Evolutionary conservation across 2,329 filamentous ascomycete species (phyloP).

Genomic region (Apiospora sp.): DNA sequence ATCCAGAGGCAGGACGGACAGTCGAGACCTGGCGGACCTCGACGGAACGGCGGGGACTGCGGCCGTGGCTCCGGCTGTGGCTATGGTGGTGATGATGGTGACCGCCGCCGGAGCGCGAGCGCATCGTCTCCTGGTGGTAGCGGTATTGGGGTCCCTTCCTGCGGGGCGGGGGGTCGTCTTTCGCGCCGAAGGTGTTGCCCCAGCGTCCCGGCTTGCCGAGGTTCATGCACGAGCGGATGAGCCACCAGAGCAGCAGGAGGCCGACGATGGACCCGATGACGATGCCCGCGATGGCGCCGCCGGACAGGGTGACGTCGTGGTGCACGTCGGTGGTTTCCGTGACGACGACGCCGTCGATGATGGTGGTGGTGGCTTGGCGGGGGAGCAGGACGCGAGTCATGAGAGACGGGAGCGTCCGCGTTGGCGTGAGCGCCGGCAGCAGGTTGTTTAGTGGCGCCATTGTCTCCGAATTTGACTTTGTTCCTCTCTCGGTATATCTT

Average conservation of each 20-base stretch:
- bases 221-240: conserved; percentile 54
- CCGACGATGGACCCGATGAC: conserved; percentile 57
- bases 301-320: conserved; percentile 45
- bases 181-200: conserved; percentile 38
- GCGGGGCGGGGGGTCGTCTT: conserved; percentile 35
- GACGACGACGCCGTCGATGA: conserved; percentile 32
- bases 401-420: conserved; percentile 35
- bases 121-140: conserved; percentile 32
- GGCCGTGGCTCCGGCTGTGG: conserved; percentile 14
- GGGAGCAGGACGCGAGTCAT: conserved; percentile 32
- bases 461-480: not conserved
- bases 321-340: conserved; percentile 31
- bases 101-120: conserved; percentile 31
- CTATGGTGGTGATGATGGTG: conserved; percentile 25
- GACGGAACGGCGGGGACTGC: not conserved
- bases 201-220: conserved; percentile 41
- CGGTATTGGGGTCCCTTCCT: conserved; percentile 29
- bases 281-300: conserved; percentile 60
- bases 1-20: not conserved
- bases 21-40: conserved; percentile 17
- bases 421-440: conserved; percentile 28
- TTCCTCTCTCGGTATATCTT: not conserved
- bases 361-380: conserved; percentile 40
- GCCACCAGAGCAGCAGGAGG: conserved; percentile 55
- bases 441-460: conserved; percentile 1